Evolutionary conservation across 208 protist species (phyloP).

Genomic region (Leishmania arabica): DNA sequence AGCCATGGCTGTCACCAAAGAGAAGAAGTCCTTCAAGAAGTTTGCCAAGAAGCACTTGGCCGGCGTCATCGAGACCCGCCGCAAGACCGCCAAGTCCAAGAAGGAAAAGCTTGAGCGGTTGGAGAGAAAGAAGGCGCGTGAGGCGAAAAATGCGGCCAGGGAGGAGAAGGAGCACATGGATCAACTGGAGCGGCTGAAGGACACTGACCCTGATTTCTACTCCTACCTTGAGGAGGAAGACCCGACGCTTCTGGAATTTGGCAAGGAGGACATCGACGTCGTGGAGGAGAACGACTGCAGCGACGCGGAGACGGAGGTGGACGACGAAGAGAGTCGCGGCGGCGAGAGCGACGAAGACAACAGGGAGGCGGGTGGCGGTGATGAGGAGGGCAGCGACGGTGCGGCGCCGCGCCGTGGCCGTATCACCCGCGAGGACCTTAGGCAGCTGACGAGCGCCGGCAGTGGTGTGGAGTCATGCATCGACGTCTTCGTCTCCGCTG

Average conservation of each 20-base stretch:
- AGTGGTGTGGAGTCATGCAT: constrained; percentile 58
- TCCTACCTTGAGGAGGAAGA: constrained; percentile 92
- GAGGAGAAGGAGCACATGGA: constrained; percentile 91
- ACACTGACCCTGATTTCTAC: constrained; percentile 90
- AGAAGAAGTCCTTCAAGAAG: constrained; percentile 93
- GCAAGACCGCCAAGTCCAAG: constrained; percentile 85
- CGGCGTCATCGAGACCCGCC: constrained; percentile 85
- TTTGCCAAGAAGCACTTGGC: constrained; percentile 92
- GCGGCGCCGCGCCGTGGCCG: constrained; percentile 31
- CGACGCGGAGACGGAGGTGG: constrained; percentile 78
- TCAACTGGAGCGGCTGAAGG: constrained; percentile 87
- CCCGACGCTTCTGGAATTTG: constrained; percentile 86
- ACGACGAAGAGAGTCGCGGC: constrained; percentile 56
- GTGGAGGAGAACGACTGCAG: constrained; percentile 74
- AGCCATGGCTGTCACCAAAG: constrained; percentile 70
- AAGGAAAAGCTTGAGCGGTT: constrained; percentile 90
- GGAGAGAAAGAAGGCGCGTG: constrained; percentile 74
- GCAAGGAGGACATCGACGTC: constrained; percentile 75
- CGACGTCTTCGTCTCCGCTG: constrained; percentile 81
- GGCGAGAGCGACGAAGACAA: constrained; percentile 28
- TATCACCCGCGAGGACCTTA: constrained; percentile 61
- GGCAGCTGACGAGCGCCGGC: constrained; percentile 35
- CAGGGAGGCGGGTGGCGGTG: constrained; percentile 33
- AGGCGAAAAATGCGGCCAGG: constrained; percentile 55
- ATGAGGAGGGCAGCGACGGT: constrained; percentile 33